phyloP scores from a whole-genome alignment of 768 basidiomycete genomes.

The Arthromyces matolae region DNA sequence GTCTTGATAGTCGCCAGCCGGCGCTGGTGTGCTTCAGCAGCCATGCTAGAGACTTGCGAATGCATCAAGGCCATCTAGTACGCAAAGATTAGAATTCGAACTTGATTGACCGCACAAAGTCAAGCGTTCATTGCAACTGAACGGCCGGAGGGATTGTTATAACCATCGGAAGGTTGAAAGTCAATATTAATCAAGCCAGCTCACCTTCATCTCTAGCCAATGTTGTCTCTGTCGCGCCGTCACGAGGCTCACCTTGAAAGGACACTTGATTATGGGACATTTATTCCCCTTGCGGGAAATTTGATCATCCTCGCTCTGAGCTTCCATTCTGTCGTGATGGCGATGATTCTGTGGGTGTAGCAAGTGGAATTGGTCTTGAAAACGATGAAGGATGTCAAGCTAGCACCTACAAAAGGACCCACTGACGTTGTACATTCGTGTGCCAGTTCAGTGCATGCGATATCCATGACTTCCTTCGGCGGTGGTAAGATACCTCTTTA shows the following conservation, averaged over 20 bases:
- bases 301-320: neutral
- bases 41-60: slow-evolving; percentile 17
- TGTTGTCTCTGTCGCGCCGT: neutral
- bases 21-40: slow-evolving; percentile 18
- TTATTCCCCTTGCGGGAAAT: neutral
- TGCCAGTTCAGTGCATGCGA: neutral
- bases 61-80: slow-evolving; percentile 10
- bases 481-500: neutral
- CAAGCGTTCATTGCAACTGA: too few relatives aligned
- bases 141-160: too few relatives aligned
- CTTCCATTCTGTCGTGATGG: neutral
- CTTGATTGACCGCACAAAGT: too few relatives aligned
- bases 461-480: neutral
- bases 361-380: neutral
- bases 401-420: neutral
- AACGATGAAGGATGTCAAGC: too few relatives aligned
- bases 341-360: neutral
- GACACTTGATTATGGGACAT: neutral
- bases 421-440: neutral
- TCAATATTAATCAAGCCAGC: neutral
- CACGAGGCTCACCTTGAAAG: neutral
- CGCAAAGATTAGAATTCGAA: too few relatives aligned
- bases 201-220: slow-evolving; percentile 7
- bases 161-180: neutral
- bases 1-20: slow-evolving; percentile 10